Conservation (phyloP, 768 basidiomycete species). For the Podaxis sp. region DNA sequence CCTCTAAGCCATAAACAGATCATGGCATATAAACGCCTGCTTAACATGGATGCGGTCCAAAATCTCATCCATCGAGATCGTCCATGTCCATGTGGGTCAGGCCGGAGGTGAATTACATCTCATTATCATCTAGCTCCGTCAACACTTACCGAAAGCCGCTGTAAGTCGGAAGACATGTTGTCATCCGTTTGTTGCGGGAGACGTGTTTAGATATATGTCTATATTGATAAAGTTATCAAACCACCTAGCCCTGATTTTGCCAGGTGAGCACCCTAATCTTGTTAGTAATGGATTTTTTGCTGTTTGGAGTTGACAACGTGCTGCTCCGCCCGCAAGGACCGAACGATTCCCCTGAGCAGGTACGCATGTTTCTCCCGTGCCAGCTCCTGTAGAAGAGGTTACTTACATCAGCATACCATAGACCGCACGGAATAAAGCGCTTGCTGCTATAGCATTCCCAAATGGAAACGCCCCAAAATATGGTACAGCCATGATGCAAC, state of each 20-base stretch:
- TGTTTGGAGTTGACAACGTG: background rate
- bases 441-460: conserved; percentile 61
- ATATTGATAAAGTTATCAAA: conserved; percentile 87
- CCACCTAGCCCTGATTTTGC: conserved; percentile 83
- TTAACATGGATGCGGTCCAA: conserved; percentile 62
- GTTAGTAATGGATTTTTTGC: background rate
- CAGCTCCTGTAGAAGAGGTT: background rate
- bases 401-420: conserved; percentile 21
- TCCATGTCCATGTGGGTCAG: conserved; percentile 66
- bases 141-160: conserved; percentile 5
- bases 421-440: conserved; percentile 49
- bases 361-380: conserved; percentile 18
- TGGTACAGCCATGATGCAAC: conserved; percentile 55
- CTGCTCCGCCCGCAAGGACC: conserved; percentile 40
- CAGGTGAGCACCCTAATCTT: conserved; percentile 40
- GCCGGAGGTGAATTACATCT: conserved; percentile 40
- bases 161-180: conserved; percentile 40
- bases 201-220: conserved; percentile 74
- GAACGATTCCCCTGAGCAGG: conserved; percentile 67
- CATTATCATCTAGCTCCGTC: background rate
- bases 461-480: conserved; percentile 52
- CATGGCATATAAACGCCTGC: conserved; percentile 65
- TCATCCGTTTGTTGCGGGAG: conserved; percentile 46
- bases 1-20: conserved; percentile 74
- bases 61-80: conserved; percentile 71